A percentile compares a stretch with the other conserved stretches of the same genome.
Conservation (phyloP, 139 green algal species). For the Chlamydomonas applanata region DNA sequence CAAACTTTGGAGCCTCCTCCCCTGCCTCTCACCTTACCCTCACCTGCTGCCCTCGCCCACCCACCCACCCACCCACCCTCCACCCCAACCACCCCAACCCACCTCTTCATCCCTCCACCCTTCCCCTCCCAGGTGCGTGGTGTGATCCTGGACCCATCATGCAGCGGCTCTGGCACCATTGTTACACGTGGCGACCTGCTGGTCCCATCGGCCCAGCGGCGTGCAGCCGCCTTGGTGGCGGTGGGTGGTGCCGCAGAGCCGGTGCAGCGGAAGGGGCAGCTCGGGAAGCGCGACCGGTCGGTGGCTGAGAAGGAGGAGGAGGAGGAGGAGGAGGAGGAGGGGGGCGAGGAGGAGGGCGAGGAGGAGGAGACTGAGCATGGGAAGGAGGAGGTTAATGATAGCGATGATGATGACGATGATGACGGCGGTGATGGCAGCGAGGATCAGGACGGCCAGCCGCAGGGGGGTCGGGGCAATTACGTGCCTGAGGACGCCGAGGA, state of each 20-base stretch:
- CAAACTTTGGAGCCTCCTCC: too few relatives aligned
- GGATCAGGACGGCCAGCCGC: neutral
- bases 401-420: neutral
- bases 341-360: neutral
- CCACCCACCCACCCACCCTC: too few relatives aligned
- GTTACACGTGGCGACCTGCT: constrained; percentile 2
- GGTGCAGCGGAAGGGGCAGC: neutral
- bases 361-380: neutral
- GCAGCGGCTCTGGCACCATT: constrained; percentile 9
- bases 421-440: neutral
- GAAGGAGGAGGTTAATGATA: neutral
- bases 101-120: too few relatives aligned
- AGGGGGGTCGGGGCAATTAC: neutral
- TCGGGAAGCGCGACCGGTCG: too few relatives aligned
- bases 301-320: constrained; percentile 7
- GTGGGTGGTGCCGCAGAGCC: neutral
- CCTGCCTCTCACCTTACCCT: too few relatives aligned
- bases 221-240: neutral
- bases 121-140: constrained; percentile 69
- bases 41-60: too few relatives aligned
- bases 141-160: constrained; percentile 80
- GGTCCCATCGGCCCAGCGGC: too few relatives aligned
- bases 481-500: neutral
- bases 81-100: too few relatives aligned
- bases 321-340: neutral